phyloP scores from a whole-genome alignment of 2,329 filamentous ascomycete genomes.

The Aspergillus alliaceus region DNA sequence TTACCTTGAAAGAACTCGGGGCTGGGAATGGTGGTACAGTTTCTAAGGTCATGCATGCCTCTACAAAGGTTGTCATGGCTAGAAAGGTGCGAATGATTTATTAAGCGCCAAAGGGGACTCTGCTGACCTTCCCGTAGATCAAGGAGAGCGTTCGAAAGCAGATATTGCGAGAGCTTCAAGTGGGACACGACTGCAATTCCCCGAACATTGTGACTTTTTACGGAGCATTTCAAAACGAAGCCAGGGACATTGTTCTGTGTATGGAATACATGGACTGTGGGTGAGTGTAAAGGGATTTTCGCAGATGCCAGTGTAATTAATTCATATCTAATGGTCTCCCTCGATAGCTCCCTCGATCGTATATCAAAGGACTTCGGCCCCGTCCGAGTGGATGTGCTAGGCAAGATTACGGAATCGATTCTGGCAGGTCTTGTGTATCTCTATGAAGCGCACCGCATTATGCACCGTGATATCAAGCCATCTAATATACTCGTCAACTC shows the following conservation, averaged over 20 bases:
- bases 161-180: slow-evolving; percentile 94
- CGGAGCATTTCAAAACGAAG: slow-evolving; percentile 93
- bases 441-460: slow-evolving; percentile 93
- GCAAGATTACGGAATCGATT: slow-evolving; percentile 96
- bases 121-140: slow-evolving; percentile 57
- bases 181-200: slow-evolving; percentile 97
- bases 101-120: neutral
- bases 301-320: neutral
- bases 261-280: slow-evolving; percentile 99
- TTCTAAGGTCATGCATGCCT: slow-evolving; percentile 94
- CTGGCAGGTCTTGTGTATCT: slow-evolving; percentile 92
- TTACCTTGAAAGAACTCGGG: slow-evolving; percentile 90
- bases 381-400: slow-evolving; percentile 90
- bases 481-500: slow-evolving; percentile 98
- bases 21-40: slow-evolving; percentile 97
- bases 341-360: slow-evolving; percentile 77
- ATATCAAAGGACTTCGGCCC: slow-evolving; percentile 95
- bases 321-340: slow-evolving; percentile 15
- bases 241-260: slow-evolving; percentile 97
- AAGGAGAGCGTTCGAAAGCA: slow-evolving; percentile 96
- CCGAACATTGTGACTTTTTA: slow-evolving; percentile 98
- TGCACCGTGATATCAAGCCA: slow-evolving; percentile 98
- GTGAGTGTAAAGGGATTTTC: slow-evolving; percentile 56
- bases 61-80: slow-evolving; percentile 95
- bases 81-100: slow-evolving; percentile 71